Evolutionary conservation across 768 basidiomycete species (phyloP).

Genomic region (Suillus occidentalis): DNA sequence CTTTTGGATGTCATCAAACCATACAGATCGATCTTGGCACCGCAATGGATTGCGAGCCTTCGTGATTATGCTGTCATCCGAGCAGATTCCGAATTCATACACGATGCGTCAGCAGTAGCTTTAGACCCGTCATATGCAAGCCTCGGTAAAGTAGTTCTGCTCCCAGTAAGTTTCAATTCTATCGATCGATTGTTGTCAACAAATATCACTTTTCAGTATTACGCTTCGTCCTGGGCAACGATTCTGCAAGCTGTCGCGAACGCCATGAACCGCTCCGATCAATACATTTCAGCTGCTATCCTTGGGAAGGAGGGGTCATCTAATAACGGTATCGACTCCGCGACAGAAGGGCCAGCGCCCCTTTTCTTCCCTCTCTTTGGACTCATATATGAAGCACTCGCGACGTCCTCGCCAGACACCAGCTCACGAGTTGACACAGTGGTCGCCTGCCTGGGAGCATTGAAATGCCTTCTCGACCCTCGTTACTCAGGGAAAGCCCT

Average conservation of each 20-base stretch:
- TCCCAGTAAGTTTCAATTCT: conserved; percentile 65
- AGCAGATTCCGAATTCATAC: conserved; percentile 83
- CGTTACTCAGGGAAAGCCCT: conserved; percentile 82
- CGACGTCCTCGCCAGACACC: conserved; percentile 61
- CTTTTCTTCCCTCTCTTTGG: conserved; percentile 92
- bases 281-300: conserved; percentile 74
- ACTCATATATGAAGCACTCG: conserved; percentile 88
- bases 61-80: conserved; percentile 92
- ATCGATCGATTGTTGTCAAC: background rate
- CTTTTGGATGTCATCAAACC: conserved; percentile 81
- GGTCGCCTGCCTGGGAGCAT: conserved; percentile 67
- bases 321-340: conserved; percentile 19
- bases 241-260: conserved; percentile 86
- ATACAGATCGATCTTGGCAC: conserved; percentile 68
- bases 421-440: conserved; percentile 47
- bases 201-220: conserved; percentile 60
- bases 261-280: conserved; percentile 69
- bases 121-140: conserved; percentile 84
- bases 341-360: conserved; percentile 61
- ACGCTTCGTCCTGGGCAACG: conserved; percentile 75
- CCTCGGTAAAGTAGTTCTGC: conserved; percentile 84
- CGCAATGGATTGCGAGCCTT: conserved; percentile 85
- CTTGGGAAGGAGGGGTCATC: conserved; percentile 52
- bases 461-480: conserved; percentile 77
- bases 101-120: conserved; percentile 71